phyloP scores from a whole-genome alignment of 305 asterid species.

The Solanum hybrid region DNA sequence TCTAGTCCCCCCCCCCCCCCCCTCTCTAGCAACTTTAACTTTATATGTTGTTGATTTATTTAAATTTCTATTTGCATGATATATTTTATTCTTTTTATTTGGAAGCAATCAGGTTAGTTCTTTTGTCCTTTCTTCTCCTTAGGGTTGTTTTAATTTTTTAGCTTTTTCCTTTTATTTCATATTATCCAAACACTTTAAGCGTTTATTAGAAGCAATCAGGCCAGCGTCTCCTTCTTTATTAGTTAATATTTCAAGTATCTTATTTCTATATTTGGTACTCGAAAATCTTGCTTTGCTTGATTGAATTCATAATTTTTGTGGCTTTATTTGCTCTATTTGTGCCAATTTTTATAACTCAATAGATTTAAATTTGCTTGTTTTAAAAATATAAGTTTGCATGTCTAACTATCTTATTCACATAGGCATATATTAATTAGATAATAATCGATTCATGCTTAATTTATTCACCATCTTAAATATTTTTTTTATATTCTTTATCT shows the following conservation, averaged over 20 bases:
- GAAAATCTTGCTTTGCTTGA: neutral
- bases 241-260: neutral
- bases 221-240: too few relatives aligned
- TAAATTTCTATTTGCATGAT: neutral
- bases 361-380: neutral
- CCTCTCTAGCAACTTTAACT: neutral
- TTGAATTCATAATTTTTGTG: neutral
- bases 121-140: neutral
- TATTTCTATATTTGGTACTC: neutral
- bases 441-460: too few relatives aligned
- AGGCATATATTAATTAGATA: neutral
- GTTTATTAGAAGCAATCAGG: neutral
- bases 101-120: neutral
- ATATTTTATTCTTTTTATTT: too few relatives aligned
- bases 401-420: neutral
- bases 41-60: too few relatives aligned
- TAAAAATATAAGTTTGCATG: neutral
- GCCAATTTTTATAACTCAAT: neutral
- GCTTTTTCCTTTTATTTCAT: neutral
- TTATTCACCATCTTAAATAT: neutral
- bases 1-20: too few relatives aligned
- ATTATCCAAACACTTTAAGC: neutral
- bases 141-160: neutral
- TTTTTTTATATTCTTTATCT: neutral
- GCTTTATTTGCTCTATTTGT: neutral